These are phyloP conservation scores for Phycomyces blakesleeanus DNA, from an alignment of 192 early-diverging fungal species.

Conservation along the genomic window DNA sequence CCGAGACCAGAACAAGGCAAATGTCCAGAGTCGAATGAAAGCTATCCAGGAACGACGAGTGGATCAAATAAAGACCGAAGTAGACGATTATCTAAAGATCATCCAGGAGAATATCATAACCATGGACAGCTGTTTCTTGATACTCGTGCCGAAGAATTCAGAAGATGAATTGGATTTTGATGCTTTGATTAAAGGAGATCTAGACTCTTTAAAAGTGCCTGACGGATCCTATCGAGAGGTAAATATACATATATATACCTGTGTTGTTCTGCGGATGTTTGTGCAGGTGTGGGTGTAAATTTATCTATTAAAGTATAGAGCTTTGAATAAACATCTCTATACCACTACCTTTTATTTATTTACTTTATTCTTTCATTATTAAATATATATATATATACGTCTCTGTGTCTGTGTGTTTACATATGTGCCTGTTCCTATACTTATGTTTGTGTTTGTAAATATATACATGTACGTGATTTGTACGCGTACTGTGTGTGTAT, in stretches of 20 bases:
- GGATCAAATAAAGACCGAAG: slow-evolving; percentile 35
- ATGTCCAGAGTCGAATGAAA: slow-evolving; percentile 24
- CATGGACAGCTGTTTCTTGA: slow-evolving; percentile 50
- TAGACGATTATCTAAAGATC: slow-evolving; percentile 35
- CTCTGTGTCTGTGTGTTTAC: too few relatives aligned
- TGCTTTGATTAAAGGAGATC: slow-evolving; percentile 24
- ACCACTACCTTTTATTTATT: too few relatives aligned
- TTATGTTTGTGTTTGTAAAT: too few relatives aligned
- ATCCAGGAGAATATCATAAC: slow-evolving; percentile 40
- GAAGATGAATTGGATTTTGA: slow-evolving; percentile 35
- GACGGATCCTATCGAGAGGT: slow-evolving; percentile 14
- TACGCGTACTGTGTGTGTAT: too few relatives aligned
- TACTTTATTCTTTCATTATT: too few relatives aligned
- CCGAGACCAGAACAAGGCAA: not conserved
- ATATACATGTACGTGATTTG: too few relatives aligned
- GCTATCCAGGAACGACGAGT: slow-evolving; percentile 33
- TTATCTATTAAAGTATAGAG: not conserved
- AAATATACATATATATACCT: slow-evolving; percentile 8
- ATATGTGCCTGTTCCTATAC: too few relatives aligned
- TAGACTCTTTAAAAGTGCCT: not conserved
- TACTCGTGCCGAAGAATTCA: slow-evolving; percentile 45
- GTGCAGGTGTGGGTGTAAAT: too few relatives aligned
- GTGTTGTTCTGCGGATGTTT: too few relatives aligned
- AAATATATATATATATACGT: too few relatives aligned
- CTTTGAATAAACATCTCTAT: too few relatives aligned